A percentile compares a stretch with the other conserved stretches of the same genome.
phyloP scores from a whole-genome alignment of 2,329 filamentous ascomycete species.

The Aspergillus awamori region DNA sequence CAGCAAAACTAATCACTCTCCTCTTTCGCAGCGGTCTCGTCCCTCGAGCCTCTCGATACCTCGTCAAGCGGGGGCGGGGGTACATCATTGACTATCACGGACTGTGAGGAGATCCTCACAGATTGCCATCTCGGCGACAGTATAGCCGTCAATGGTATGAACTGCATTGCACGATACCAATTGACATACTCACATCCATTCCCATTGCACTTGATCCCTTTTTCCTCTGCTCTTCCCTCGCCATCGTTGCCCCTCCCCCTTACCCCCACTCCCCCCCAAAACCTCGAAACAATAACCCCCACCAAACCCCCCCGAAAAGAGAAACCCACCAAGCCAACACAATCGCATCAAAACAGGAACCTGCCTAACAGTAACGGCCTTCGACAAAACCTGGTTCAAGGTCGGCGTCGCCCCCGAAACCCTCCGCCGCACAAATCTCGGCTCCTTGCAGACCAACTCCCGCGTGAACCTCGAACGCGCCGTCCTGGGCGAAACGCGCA shows the following conservation, averaged over 20 bases:
- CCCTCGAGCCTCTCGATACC: conserved; percentile 77
- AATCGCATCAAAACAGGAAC: conserved; percentile 54
- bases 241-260: background rate
- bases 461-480: conserved; percentile 92
- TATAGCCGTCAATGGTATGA: conserved; percentile 82
- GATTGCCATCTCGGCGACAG: conserved; percentile 90
- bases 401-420: conserved; percentile 96
- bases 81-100: conserved; percentile 83
- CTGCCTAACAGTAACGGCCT: conserved; percentile 87
- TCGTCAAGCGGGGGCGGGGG: conserved; percentile 72
- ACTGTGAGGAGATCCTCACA: conserved; percentile 73
- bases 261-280: background rate
- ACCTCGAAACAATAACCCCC: background rate
- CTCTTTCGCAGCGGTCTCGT: conserved; percentile 69
- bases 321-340: background rate
- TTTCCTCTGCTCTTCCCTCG: background rate
- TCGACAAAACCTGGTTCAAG: conserved; percentile 70
- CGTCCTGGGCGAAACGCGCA: conserved; percentile 85
- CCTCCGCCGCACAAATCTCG: conserved; percentile 93
- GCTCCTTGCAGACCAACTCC: conserved; percentile 65
- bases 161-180: background rate
- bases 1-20: background rate
- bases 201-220: no score
- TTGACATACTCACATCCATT: no score
- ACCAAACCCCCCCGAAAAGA: background rate